A percentile compares a stretch with the other conserved stretches of the same genome.
Evolutionary conservation across 306 rosid genomes (phyloP).

Genomic region (Prunus dulcis): DNA sequence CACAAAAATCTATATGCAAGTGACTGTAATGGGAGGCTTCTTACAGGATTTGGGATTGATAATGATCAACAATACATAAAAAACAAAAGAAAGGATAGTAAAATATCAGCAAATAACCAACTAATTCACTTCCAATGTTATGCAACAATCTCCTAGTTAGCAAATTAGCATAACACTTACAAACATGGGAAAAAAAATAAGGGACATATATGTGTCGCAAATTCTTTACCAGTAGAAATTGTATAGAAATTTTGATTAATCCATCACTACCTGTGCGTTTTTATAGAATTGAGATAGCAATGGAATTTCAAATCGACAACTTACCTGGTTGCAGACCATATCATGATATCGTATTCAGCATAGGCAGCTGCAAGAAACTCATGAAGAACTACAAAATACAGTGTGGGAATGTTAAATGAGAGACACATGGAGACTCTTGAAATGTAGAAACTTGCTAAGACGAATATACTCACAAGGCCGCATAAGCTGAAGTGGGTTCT

Average conservation of each 20-base stretch:
- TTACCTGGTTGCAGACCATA: conserved; percentile 99
- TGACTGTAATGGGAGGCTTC: not conserved
- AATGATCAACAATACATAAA: not conserved
- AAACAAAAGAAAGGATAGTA: not conserved
- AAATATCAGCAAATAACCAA: not conserved
- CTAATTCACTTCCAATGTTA: not conserved
- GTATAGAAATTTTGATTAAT: not conserved
- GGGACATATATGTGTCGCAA: not conserved
- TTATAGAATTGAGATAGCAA: not conserved
- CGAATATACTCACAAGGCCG: conserved; percentile 67
- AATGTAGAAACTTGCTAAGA: not conserved
- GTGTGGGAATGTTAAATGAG: conserved; percentile 1
- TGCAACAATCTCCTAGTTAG: not conserved
- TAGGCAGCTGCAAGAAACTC: conserved; percentile 89
- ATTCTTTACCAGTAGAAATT: not conserved
- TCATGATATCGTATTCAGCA: conserved; percentile 86
- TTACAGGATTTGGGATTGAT: not conserved
- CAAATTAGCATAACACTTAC: not conserved
- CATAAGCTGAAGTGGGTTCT: conserved; percentile 93
- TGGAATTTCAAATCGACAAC: conserved; percentile 1
- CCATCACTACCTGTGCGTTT: not conserved
- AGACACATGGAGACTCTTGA: not conserved
- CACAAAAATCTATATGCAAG: not conserved
- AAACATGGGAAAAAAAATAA: not conserved
- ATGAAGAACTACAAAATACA: conserved; percentile 67